Evolutionary conservation across 2,329 filamentous ascomycete genomes (phyloP).

Genomic region (Stachybotrys elegans): DNA sequence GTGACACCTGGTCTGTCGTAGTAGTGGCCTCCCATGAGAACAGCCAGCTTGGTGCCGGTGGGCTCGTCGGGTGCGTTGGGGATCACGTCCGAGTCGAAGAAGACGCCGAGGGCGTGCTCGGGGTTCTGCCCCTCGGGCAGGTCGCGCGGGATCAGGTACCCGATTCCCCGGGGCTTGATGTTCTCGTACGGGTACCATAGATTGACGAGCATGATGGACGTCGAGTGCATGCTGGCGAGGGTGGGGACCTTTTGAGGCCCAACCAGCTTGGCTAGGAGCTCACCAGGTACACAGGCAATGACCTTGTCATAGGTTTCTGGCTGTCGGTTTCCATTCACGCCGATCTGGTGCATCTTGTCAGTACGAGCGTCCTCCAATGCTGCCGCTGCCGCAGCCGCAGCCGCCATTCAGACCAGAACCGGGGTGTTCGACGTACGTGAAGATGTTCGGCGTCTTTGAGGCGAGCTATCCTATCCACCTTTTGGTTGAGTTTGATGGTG

Average conservation of each 20-base stretch:
- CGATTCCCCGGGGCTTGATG: conserved; percentile 69
- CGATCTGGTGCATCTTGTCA: too few relatives aligned
- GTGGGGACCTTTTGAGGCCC: conserved; percentile 33
- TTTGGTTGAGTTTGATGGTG: conserved; percentile 44
- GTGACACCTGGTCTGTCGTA: conserved; percentile 50
- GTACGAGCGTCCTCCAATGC: too few relatives aligned
- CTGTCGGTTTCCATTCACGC: too few relatives aligned
- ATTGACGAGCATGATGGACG: conserved; percentile 89
- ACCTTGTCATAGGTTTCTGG: conserved; percentile 46
- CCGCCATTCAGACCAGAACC: too few relatives aligned
- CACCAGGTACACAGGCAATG: conserved; percentile 58
- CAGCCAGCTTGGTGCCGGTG: conserved; percentile 79
- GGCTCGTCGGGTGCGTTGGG: conserved; percentile 45
- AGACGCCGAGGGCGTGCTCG: conserved; percentile 79
- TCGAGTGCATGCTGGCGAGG: conserved; percentile 53
- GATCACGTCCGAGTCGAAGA: conserved; percentile 73
- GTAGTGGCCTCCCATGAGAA: conserved; percentile 93
- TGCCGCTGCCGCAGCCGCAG: too few relatives aligned
- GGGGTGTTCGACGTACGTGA: conserved; percentile 27
- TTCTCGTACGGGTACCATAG: conserved; percentile 69
- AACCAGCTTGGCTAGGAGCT: conserved; percentile 35
- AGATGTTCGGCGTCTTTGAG: conserved; percentile 31
- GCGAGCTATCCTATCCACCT: conserved; percentile 43
- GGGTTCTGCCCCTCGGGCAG: conserved; percentile 69
- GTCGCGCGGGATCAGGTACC: conserved; percentile 82